phyloP scores from a whole-genome alignment of 768 basidiomycete species.

The Cystofilobasidium ferigula region DNA sequence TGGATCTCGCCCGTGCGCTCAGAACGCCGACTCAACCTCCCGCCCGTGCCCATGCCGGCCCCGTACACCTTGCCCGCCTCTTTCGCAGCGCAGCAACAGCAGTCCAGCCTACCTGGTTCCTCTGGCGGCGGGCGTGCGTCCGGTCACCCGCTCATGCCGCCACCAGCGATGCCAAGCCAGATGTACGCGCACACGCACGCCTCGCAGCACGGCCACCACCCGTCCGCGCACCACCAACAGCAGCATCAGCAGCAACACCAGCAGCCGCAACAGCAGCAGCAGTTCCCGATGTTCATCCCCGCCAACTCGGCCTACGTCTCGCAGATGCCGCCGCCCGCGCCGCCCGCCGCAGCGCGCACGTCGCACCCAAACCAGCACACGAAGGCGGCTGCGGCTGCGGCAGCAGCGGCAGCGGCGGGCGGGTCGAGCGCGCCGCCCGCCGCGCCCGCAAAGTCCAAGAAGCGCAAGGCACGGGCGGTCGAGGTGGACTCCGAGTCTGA shows the following conservation, averaged over 20 bases:
- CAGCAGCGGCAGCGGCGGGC: neutral
- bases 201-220: neutral
- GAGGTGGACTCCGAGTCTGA: constrained; percentile 7
- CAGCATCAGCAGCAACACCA: neutral
- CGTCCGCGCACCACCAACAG: neutral
- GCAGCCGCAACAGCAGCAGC: too few species aligned
- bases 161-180: neutral
- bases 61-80: constrained; percentile 1
- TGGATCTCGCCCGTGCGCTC: neutral
- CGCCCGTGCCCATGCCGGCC: constrained; percentile 1
- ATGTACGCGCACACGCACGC: neutral
- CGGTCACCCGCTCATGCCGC: neutral
- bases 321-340: neutral
- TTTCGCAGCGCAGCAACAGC: neutral
- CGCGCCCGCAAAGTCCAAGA: neutral
- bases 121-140: neutral
- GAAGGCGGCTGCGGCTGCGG: neutral
- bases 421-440: neutral
- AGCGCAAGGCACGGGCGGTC: neutral
- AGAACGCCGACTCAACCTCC: constrained; percentile 17
- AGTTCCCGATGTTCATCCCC: neutral
- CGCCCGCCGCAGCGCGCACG: neutral
- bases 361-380: neutral
- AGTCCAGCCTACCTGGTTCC: too few species aligned
- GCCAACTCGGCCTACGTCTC: neutral